Evolutionary conservation across 2,329 filamentous ascomycete species (phyloP).

Genomic region (Graphilbum sp.): DNA sequence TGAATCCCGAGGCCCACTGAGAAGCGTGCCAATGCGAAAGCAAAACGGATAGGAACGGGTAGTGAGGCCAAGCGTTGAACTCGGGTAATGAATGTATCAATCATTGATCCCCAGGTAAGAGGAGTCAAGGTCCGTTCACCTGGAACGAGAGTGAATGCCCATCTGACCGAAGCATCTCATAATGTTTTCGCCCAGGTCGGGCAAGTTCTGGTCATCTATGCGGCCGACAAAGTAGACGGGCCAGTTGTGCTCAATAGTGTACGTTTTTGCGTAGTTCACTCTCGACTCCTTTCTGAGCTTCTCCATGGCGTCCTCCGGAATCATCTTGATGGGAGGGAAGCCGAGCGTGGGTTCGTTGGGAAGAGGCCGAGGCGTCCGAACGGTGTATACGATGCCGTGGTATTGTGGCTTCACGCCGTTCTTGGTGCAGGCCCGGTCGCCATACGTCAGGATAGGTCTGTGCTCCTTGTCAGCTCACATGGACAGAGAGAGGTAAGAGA

Average conservation of each 20-base stretch:
- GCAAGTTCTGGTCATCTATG: constrained; percentile 14
- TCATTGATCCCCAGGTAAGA: no score
- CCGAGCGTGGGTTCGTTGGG: constrained; percentile 31
- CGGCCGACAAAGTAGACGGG: constrained; percentile 40
- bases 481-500: no score
- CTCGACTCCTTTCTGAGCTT: constrained; percentile 32
- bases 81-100: no score
- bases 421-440: constrained; percentile 34
- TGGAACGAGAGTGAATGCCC: no score
- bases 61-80: no score
- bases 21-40: no score
- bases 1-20: no score
- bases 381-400: constrained; percentile 35
- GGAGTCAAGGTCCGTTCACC: no score
- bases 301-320: constrained; percentile 26
- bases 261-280: constrained; percentile 40
- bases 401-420: constrained; percentile 32
- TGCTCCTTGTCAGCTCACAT: no score
- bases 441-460: no score
- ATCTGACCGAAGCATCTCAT: no score
- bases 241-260: constrained; percentile 40
- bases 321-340: constrained; percentile 27
- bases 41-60: no score
- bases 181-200: neutral
- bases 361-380: constrained; percentile 15